Base-by-base conservation (phyloP, 371 early-diverging fungal genomes). In the Saksenaea vasiformis region DNA sequence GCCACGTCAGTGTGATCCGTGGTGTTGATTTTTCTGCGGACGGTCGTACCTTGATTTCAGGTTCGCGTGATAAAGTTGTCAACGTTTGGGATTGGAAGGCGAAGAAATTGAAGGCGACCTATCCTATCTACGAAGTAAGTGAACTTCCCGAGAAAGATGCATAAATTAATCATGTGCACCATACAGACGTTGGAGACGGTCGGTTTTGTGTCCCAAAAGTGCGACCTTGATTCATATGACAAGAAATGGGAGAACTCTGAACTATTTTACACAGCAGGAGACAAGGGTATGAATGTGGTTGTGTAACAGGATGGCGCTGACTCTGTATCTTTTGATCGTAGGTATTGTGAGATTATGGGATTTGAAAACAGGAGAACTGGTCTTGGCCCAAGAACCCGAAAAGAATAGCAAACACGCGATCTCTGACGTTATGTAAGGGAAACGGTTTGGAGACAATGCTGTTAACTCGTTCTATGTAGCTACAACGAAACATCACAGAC, bases 21-120 rank as follows among this genome's bases (percentile, higher is more conserved):
- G 93, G 94, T 19, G 84, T 98, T 19, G 91, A 88, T 41, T 91
- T 97, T 60, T 85, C 91, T 0, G 68, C 74, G 15, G 88, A 91
- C 51, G 95, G 93, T 17, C 68, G 82, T 53, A 79, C 82, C 37
- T 80, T 99, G 72, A 80, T 98, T 17, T 92, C 91, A 31, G 96
- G 94, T 31, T 95, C 93, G 1, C 91, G 99, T 64, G 99, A 99
- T 71, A 91, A 92, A 67, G 93, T 98, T 11, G 89, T 96, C 9
- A 94, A 91, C 70, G 84, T 98, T 0, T 99, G 98, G 98, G 90
- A 92, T 59, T 75, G 96, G 74, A 76, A 83, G 35, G 80, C 82
- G 2, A 82, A 86, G 57, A 78, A 84, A 44, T 74, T 94, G 15
- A 71, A 84, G 11, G 88, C 90, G n/a, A 97, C 97, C 0, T 86